Conservation (phyloP, 1,284 basidiomycete genomes). For the Pseudozyma sp. region DNA sequence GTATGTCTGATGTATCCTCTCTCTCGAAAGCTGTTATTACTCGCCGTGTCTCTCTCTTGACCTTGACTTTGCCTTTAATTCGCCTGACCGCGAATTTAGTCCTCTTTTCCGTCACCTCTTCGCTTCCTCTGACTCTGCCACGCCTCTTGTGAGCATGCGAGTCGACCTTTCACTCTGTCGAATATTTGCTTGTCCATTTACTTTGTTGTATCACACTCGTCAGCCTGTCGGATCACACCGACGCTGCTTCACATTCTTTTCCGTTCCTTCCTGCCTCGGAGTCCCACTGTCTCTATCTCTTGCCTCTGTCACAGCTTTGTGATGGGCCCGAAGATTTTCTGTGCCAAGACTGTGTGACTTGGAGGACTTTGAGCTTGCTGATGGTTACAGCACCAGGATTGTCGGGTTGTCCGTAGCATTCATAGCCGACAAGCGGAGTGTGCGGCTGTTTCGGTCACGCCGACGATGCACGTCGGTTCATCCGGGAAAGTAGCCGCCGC, state of each 20-base stretch:
- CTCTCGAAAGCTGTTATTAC: neutral
- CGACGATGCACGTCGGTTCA: too few relatives aligned
- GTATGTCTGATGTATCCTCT: neutral
- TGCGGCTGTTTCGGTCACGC: too few relatives aligned
- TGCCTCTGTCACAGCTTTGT: neutral
- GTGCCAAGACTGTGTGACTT: too few relatives aligned
- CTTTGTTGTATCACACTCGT: conserved; percentile 5
- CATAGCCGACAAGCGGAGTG: too few relatives aligned
- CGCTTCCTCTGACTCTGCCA: conserved; percentile 14
- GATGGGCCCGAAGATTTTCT: too few relatives aligned
- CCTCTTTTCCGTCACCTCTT: neutral
- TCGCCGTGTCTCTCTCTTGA: neutral
- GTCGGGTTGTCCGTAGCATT: too few relatives aligned
- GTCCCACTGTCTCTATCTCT: neutral
- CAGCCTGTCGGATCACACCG: neutral
- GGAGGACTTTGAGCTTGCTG: too few relatives aligned
- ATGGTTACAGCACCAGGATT: too few relatives aligned
- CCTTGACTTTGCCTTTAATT: neutral
- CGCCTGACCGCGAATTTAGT: neutral
- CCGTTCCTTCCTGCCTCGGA: conserved; percentile 1
- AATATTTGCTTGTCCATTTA: neutral
- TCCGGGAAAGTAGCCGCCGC: too few relatives aligned
- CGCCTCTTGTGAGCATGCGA: conserved; percentile 16
- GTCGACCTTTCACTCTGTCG: conserved; percentile 2
- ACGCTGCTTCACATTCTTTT: conserved; percentile 4